Base-by-base conservation (phyloP, 192 early-diverging fungal genomes). In the Phycomyces nitens region DNA sequence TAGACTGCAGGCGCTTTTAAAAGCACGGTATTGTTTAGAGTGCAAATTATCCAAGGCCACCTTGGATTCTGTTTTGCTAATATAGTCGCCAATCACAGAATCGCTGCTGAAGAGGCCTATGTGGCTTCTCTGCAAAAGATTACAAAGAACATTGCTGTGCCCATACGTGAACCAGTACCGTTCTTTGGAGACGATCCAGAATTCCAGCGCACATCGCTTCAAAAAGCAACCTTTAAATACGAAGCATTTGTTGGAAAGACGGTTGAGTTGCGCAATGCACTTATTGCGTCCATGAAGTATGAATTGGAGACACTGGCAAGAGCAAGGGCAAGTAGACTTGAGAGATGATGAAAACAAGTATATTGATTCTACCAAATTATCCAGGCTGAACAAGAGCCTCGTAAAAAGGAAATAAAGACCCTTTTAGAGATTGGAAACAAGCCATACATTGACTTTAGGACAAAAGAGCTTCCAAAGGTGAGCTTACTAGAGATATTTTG, bases 391-490 rank as follows among this genome's bases (percentile, higher is more conserved):
- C 66, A 69, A 21, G 72, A 74, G 47, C 14, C 23, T 6, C 42
- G 51, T 3, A 53, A 66, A 41, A 68, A 69, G 27, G 54, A 16
- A 12, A 26, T 64, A 10, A 74, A 74, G 20, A 40, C 27, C 14
- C 56, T 23, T 11, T 34, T 65, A 9, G 24, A 41, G 9, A 65
- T 71, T 4, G 55, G n/a, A 7, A 76, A 76, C 60, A 56, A 34
- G 18, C 43, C 61, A 7, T 76, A 76, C 29, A 23, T 50, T 51
- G 58, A 24, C 8, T 62, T 42, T 40, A 69, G 69, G 0, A 67
- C 58, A 8, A 29, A 51, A 10, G 65, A 70, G 23, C 18, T 76
- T n/a, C 10, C 44, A 9, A 76, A 76, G 69, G 74, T 76, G 68
- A 42, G 26, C 18, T 23, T 24, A 40, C 22, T 8, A 23, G 20